Evolutionary conservation across 306 rosid species (phyloP), one percentile per base, ranked within the genome.

Genomic region (Morella rubra): DNA sequence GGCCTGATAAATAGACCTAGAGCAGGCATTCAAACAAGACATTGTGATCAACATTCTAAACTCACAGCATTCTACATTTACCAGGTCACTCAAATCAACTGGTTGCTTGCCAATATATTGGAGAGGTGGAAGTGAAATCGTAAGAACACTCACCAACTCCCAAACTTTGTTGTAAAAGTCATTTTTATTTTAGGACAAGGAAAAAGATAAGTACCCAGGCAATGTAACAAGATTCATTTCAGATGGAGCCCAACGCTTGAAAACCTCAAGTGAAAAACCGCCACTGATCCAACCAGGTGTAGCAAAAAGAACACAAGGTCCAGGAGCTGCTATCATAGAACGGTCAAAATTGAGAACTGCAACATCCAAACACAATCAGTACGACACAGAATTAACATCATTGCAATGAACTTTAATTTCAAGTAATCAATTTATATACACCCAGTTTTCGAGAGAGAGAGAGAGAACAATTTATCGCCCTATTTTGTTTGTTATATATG

Each of bases 291-390:
- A 92, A 85, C 97, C 97, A 59, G 98, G 98, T n/a, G 97, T 90
- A 71, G 98, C 97, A 58, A 94, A 94, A 81, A 94, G 96, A 85
- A 92, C 96, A 85, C 98, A 94, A 72, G 98, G 93, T 79, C 98
- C 98, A 84, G 95, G 90, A 69, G 89, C 88, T 76, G 90, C 79
- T 19, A 92, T 79, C 96, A 92, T 89, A 54, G 96, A 90, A 54
- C 95, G 85, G 10, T 94, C 96, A 76, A 90, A 94, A n/a, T 85
- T 81, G 76, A 83, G 89, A 81, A 90, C 97, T 94, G 89, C 80
- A 81, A 67, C 65, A 91, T 72, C 79, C 77, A 86, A 80, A 80
- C 70, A 80, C 82, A 68, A 69, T 27, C 67, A 76, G 19, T 81
- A 74, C 77, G 75, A 47, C 69, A 32, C 49, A 22, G 62, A 74